These are phyloP conservation scores for Iberis pinnata DNA, from an alignment of 345 rosid species.

Conservation along the genomic window DNA sequence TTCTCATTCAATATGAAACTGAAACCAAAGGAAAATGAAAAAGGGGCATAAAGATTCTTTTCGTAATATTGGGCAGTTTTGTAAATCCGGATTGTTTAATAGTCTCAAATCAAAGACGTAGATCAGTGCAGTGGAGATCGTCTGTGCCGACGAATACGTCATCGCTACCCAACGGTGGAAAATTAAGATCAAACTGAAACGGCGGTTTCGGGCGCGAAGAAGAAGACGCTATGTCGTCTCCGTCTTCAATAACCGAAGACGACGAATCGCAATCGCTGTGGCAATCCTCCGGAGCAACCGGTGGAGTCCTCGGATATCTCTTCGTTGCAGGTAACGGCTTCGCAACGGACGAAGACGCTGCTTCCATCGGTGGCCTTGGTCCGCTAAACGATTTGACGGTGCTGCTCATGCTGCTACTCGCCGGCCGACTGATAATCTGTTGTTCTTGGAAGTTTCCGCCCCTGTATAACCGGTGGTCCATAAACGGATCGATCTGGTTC, in stretches of 20 bases:
- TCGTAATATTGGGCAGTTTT: constrained; percentile 2
- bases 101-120: constrained; percentile 48
- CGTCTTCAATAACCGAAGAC: constrained; percentile 65
- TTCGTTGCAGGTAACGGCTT: constrained; percentile 19
- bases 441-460: constrained; percentile 32
- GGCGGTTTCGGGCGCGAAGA: constrained; percentile 37
- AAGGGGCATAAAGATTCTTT: constrained; percentile 16
- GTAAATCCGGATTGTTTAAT: constrained; percentile 1
- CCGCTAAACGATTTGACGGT: constrained; percentile 88
- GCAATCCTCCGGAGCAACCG: constrained; percentile 63
- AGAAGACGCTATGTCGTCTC: constrained; percentile 37
- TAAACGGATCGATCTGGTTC: constrained; percentile 28
- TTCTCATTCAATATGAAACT: constrained; percentile 25
- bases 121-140: constrained; percentile 65
- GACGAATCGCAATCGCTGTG: constrained; percentile 90
- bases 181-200: constrained; percentile 73
- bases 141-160: constrained; percentile 38
- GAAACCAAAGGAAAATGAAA: constrained; percentile 8
- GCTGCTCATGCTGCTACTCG: constrained; percentile 81
- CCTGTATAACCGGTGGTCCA: constrained; percentile 39
- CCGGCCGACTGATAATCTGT: constrained; percentile 41
- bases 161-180: constrained; percentile 62
- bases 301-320: constrained; percentile 53
- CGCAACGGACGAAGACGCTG: constrained; percentile 14
- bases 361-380: constrained; percentile 46